Conservation (phyloP, 1,139 yeast genomes). For the Geotrichum klebahnii region DNA sequence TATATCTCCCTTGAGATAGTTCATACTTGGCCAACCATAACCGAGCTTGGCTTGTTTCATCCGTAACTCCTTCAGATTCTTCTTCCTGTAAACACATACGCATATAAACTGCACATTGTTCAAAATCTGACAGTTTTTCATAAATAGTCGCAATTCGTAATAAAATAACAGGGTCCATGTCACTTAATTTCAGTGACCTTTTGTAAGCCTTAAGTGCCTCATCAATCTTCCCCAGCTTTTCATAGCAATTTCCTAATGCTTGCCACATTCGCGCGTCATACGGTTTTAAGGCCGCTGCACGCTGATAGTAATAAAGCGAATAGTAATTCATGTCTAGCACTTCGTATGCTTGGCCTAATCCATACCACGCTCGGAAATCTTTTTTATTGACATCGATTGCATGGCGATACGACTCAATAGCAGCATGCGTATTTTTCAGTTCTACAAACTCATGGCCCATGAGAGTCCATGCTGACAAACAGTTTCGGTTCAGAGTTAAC, state of each 20-base stretch:
- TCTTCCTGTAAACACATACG: constrained; percentile 62
- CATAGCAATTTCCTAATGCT: constrained; percentile 88
- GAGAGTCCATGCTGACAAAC: constrained; percentile 92
- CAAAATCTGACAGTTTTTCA: constrained; percentile 52
- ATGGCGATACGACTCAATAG: constrained; percentile 88
- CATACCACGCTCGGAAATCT: constrained; percentile 98
- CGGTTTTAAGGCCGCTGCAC: constrained; percentile 85
- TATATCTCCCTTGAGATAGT: constrained; percentile 53
- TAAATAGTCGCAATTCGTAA: constrained; percentile 67
- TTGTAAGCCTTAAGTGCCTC: constrained; percentile 60
- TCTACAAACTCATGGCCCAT: constrained; percentile 99
- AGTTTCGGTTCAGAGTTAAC: constrained; percentile 69
- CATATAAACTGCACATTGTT: constrained; percentile 65
- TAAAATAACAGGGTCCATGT: constrained; percentile 52
- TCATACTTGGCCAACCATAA: constrained; percentile 83
- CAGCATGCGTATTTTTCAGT: constrained; percentile 92
- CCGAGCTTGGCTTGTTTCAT: constrained; percentile 76
- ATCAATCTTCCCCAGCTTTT: constrained; percentile 62
- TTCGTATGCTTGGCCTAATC: constrained; percentile 96
- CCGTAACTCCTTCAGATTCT: constrained; percentile 57
- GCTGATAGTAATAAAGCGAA: constrained; percentile 85
- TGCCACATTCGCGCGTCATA: constrained; percentile 94
- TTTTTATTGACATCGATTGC: constrained; percentile 87
- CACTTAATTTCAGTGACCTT: constrained; percentile 48
- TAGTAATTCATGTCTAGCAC: constrained; percentile 93